Evolutionary conservation across 805 yeast species (phyloP).

Genomic region (Scheffersomyces coipomensis): DNA sequence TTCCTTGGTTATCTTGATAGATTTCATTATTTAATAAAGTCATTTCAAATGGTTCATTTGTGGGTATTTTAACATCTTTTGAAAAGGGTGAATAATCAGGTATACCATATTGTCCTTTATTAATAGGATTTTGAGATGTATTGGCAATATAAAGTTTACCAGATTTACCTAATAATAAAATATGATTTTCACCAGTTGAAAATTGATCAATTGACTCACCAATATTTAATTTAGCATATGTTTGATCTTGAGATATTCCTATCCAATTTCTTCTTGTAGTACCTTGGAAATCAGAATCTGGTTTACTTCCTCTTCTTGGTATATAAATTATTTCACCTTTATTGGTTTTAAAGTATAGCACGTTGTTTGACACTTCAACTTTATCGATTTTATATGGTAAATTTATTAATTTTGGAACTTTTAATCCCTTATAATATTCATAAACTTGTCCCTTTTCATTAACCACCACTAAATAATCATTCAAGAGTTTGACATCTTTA

Average conservation of each 20-base stretch:
- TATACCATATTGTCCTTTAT: constrained; percentile 80
- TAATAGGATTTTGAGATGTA: constrained; percentile 49
- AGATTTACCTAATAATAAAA: constrained; percentile 56
- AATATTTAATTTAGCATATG: constrained; percentile 5
- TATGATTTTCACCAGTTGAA: constrained; percentile 64
- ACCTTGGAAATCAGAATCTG: constrained; percentile 11
- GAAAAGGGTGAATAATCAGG: constrained; percentile 69
- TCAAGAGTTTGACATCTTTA: constrained; percentile 54
- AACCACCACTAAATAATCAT: constrained; percentile 53
- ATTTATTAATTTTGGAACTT: constrained; percentile 18
- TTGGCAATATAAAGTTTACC: constrained; percentile 66
- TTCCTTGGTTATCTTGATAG: constrained; percentile 14
- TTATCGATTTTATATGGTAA: constrained; percentile 27
- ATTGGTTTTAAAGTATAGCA: constrained; percentile 39
- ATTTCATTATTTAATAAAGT: constrained; percentile 52
- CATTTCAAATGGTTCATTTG: constrained; percentile 44
- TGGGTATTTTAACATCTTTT: constrained; percentile 24
- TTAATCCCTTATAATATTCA: constrained; percentile 60
- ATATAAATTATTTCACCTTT: constrained; percentile 36
- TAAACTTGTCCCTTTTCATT: constrained; percentile 68
- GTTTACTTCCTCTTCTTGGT: constrained; percentile 20
- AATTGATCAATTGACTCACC: constrained; percentile 45
- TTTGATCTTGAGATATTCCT: constrained; percentile 11
- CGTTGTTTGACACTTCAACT: constrained; percentile 51
- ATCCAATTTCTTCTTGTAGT: constrained; percentile 19